Base-by-base conservation (phyloP, 2,329 filamentous ascomycete species). In the Aureobasidium namibiae region DNA sequence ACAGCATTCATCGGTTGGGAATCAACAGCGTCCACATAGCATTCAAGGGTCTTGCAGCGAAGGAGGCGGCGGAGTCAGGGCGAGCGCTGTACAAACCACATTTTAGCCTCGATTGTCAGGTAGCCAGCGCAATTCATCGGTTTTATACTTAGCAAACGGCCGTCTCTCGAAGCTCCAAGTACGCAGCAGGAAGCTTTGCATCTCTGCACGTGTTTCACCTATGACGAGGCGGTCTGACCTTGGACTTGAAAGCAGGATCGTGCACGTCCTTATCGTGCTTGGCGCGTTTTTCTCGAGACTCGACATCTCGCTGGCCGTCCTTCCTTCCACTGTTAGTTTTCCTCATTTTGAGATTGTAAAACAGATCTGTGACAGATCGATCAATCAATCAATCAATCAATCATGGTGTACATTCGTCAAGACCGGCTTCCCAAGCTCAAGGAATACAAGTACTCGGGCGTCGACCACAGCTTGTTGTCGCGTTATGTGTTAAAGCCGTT, bases 401-500 rank as follows among this genome's bases (percentile, higher is more conserved):
- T 68, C 59, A 96, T 96, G 91, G 92, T 94, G 63, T 97, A 97
- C 80, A 91, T 99, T 62, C 90, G 94, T 65, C 89, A 96, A 75
- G 86, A 92, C 70, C 86, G 90, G 76, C 86, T 99, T 63, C 85
- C 88, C 39, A 90, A 89, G 72, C 85, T 99, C 67, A 89, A 89
- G 74, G 83, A 92, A 75, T 99, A 99, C 85, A 94, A 95, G 76
- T 99, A 99, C 81, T 71, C 69, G 41, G 84, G 84, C 60, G 89
- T 97, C 68, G 94, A 99, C 75, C 89, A 89, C 73, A 96, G 91
- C 61, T 79, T 96, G 62, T 80, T 90, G 41, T 96, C 92, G 64
- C 89, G 87, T 73, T 97, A 96, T 78, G 83, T 99, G 65, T 79
- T 99, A 68, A 97, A 99, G 80, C 94, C 94, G 8, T 99, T 97